A percentile compares a stretch with the other conserved stretches of the same genome.
phyloP scores from a whole-genome alignment of 768 basidiomycete species.

The Russula ochroleuca region DNA sequence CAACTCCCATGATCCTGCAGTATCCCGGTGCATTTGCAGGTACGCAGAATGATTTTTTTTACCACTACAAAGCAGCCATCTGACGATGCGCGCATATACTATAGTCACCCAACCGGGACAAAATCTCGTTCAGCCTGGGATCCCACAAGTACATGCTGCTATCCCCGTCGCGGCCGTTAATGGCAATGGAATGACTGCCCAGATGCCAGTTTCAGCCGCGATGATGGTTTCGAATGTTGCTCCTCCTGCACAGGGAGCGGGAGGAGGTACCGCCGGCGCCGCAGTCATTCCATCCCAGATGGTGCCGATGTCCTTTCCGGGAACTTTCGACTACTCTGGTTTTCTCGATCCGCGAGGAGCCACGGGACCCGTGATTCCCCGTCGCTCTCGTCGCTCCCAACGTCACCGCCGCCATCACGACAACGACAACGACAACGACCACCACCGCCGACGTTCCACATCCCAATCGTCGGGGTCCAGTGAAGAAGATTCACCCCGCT shows the following conservation, averaged over 20 bases:
- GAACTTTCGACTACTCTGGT: constrained; percentile 4
- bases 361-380: constrained; percentile 2
- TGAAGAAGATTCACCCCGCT: constrained; percentile 1
- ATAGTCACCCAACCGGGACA: constrained; percentile 22
- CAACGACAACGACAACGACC: background rate
- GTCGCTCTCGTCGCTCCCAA: constrained; percentile 11
- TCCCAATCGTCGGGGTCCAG: constrained; percentile 11
- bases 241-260: background rate
- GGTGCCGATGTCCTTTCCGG: constrained; percentile 3
- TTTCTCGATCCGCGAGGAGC: background rate
- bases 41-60: background rate
- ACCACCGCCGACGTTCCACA: constrained; percentile 11
- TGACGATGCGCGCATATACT: background rate
- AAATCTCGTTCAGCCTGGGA: constrained; percentile 11
- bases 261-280: background rate
- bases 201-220: background rate
- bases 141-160: constrained; percentile 15
- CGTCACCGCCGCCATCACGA: background rate
- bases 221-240: background rate
- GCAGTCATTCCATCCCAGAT: constrained; percentile 13
- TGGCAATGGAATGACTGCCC: background rate
- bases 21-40: constrained; percentile 21
- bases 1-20: constrained; percentile 24
- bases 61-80: background rate
- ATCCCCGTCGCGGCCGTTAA: constrained; percentile 9